These are phyloP conservation scores for Camelina hispida DNA, from an alignment of 345 rosid species.

Conservation along the genomic window DNA sequence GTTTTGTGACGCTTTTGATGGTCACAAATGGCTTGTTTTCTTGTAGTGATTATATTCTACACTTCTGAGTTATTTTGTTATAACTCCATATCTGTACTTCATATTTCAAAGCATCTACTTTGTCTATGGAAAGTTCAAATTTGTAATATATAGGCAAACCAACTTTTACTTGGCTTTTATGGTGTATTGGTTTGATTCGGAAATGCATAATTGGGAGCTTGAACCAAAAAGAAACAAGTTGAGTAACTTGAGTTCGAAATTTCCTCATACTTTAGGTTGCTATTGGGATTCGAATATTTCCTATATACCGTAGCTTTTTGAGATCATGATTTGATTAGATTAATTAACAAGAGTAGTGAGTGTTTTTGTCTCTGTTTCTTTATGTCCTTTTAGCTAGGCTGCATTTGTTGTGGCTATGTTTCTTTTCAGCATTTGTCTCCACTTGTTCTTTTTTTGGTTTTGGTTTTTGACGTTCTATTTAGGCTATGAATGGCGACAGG, in stretches of 20 bases:
- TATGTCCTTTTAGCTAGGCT: no score
- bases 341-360: no score
- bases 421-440: no score
- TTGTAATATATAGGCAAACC: slow-evolving; percentile 16
- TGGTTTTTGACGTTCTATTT: no score
- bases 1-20: no score
- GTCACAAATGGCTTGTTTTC: no score
- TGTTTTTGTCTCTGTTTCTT: no score
- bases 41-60: not conserved
- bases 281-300: no score
- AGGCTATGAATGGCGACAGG: no score
- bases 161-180: slow-evolving; percentile 6
- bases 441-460: no score
- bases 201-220: not conserved
- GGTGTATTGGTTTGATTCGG: slow-evolving; percentile 7
- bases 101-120: slow-evolving; percentile 15
- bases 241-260: not conserved
- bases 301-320: not conserved
- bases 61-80: not conserved
- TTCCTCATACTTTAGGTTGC: not conserved
- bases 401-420: no score
- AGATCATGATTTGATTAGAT: no score
- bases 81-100: not conserved
- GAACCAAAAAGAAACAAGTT: not conserved
- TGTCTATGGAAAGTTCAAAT: slow-evolving; percentile 16